Evolutionary conservation across 2,329 filamentous ascomycete species (phyloP).

Genomic region (Alternaria gansuensis): DNA sequence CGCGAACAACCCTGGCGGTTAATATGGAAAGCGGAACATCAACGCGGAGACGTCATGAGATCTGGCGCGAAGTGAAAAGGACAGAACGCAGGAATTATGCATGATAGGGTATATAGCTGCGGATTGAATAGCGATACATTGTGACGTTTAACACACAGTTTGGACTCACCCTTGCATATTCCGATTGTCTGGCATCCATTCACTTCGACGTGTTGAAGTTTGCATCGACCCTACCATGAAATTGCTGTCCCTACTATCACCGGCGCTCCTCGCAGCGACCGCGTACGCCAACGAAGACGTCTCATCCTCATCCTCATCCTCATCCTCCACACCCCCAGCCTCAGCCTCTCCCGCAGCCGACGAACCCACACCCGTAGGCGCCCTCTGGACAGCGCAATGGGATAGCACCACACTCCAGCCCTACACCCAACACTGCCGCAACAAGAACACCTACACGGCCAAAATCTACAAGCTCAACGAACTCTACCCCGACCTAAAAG

Average conservation of each 20-base stretch:
- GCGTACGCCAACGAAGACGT: constrained; percentile 28
- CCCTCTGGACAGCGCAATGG: constrained; percentile 47
- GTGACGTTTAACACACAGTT: background rate
- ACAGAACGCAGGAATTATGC: constrained; percentile 23
- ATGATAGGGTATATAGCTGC: background rate
- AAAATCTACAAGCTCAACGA: constrained; percentile 45
- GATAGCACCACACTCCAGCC: constrained; percentile 30
- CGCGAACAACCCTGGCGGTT: constrained; percentile 21
- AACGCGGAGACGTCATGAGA: constrained; percentile 15
- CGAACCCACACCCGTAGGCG: constrained; percentile 43
- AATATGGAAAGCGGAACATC: constrained; percentile 31
- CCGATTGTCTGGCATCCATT: background rate
- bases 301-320: constrained; percentile 19
- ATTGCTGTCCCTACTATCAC: constrained; percentile 32
- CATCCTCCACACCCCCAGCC: constrained; percentile 24
- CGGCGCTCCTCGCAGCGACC: constrained; percentile 34
- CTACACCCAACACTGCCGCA: constrained; percentile 36
- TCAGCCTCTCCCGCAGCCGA: constrained; percentile 21
- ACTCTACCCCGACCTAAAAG: constrained; percentile 46
- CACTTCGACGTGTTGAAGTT: too few relatives aligned
- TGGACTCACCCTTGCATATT: background rate
- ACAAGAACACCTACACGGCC: constrained; percentile 33
- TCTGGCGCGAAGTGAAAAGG: constrained; percentile 23
- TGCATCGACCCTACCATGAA: constrained; percentile 31
- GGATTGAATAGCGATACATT: background rate